Evolutionary conservation across 1,139 yeast genomes (phyloP).

Genomic region (Hansenula sp.): DNA sequence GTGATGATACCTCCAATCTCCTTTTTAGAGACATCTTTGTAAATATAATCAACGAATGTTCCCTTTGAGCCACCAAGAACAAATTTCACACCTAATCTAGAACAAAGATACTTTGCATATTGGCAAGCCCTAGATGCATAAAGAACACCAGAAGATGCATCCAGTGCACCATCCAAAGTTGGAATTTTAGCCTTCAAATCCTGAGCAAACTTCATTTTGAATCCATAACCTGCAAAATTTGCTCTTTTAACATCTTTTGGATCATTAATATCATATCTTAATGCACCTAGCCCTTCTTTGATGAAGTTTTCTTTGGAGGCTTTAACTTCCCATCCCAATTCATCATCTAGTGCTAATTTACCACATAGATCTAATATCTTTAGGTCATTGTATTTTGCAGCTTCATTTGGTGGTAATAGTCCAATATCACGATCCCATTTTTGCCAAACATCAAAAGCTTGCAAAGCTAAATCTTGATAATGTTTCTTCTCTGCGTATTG

Average conservation of each 20-base stretch:
- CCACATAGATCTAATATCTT: slow-evolving; percentile 24
- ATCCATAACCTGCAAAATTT: slow-evolving; percentile 24
- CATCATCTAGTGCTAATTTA: slow-evolving; percentile 23
- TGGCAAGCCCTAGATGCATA: slow-evolving; percentile 32
- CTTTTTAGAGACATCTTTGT: slow-evolving; percentile 10
- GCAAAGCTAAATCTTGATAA: slow-evolving; percentile 34
- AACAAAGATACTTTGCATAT: slow-evolving; percentile 25
- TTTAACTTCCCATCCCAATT: slow-evolving; percentile 20
- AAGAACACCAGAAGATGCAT: slow-evolving; percentile 32
- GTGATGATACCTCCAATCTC: slow-evolving; percentile 27
- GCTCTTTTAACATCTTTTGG: slow-evolving; percentile 28
- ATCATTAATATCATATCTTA: slow-evolving; percentile 29
- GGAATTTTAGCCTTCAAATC: slow-evolving; percentile 11
- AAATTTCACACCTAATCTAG: slow-evolving; percentile 30
- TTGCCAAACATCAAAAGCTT: slow-evolving; percentile 31
- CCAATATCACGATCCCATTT: slow-evolving; percentile 28
- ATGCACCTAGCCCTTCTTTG: slow-evolving; percentile 24
- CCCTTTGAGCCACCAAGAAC: slow-evolving; percentile 24
- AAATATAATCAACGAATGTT: slow-evolving; percentile 21
- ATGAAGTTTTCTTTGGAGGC: slow-evolving; percentile 25
- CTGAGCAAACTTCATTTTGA: slow-evolving; percentile 19
- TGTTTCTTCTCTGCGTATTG: slow-evolving; percentile 33
- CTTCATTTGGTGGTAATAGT: slow-evolving; percentile 20
- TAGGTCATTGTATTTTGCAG: slow-evolving; percentile 18
- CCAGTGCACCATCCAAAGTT: slow-evolving; percentile 27